Percentiles rank a stretch among this genome's conserved stretches.
phyloP scores from a whole-genome alignment of 2,329 filamentous ascomycete species.

The Claviceps africana region DNA sequence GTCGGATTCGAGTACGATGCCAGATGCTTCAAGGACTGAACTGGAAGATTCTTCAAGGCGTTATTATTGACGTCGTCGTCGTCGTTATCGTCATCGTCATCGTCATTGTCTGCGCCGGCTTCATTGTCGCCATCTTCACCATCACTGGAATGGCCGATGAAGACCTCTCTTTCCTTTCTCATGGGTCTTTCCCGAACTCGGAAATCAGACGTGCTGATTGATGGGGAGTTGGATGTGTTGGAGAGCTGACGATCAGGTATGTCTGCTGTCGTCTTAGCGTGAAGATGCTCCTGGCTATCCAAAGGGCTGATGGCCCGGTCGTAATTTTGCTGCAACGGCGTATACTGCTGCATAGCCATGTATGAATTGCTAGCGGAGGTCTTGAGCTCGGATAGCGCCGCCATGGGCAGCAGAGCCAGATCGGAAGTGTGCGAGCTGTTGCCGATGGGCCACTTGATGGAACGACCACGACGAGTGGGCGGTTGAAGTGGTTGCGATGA shows the following conservation, averaged over 20 bases:
- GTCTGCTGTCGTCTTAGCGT: slow-evolving; percentile 14
- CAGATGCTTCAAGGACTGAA: slow-evolving; percentile 37
- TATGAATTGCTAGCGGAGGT: slow-evolving; percentile 6
- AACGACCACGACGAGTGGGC: slow-evolving; percentile 35
- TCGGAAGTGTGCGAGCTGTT: slow-evolving; percentile 14
- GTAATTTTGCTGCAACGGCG: slow-evolving; percentile 39
- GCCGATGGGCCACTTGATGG: slow-evolving; percentile 25
- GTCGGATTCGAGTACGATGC: slow-evolving; percentile 42
- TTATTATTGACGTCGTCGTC: slow-evolving; percentile 16
- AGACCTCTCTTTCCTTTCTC: slow-evolving; percentile 10
- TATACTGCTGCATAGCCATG: slow-evolving; percentile 25
- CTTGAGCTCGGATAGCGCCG: slow-evolving; percentile 20
- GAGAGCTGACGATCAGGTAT: slow-evolving; percentile 14
- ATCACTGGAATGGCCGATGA: slow-evolving; percentile 7
- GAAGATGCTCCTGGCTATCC: slow-evolving; percentile 13
- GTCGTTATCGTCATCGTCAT: slow-evolving; percentile 11
- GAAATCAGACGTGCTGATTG: slow-evolving; percentile 5
- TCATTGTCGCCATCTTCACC: slow-evolving; percentile 14
- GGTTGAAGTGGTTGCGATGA: slow-evolving; percentile 33
- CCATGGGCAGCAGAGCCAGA: slow-evolving; percentile 23
- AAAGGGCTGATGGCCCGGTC: slow-evolving; percentile 34
- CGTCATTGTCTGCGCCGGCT: slow-evolving; percentile 11
- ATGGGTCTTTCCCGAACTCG: slow-evolving; percentile 8
- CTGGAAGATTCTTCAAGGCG: slow-evolving; percentile 24
- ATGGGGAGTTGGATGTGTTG: slow-evolving; percentile 9